Conservation (phyloP, 75 land plant genomes). For the Sequoiadendron giganteum region DNA sequence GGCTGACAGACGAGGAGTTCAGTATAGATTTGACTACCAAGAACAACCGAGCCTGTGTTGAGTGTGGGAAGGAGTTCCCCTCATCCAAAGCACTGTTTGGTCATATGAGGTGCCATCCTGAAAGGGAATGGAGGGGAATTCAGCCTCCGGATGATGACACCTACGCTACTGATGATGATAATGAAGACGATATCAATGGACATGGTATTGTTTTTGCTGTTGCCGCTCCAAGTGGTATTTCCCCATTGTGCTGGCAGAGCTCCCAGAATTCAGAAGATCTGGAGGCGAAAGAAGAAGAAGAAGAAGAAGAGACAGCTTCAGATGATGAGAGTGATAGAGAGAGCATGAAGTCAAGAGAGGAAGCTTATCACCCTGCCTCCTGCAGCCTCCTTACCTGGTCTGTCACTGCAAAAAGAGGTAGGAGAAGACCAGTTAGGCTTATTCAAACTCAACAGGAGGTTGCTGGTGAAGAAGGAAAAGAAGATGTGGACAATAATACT, state of each 20-base stretch:
- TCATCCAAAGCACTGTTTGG: conserved; percentile 63
- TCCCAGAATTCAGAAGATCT: background rate
- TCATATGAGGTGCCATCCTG: conserved; percentile 83
- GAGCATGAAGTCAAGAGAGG: background rate
- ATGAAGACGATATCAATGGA: background rate
- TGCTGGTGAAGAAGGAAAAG: conserved; percentile 4
- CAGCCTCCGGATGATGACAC: conserved; percentile 31
- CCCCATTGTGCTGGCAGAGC: conserved; percentile 2
- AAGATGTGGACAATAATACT: background rate
- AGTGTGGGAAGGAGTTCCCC: conserved; percentile 53
- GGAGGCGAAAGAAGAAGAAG: background rate
- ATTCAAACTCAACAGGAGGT: background rate
- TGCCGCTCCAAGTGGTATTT: background rate
- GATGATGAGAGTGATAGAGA: conserved; percentile 12
- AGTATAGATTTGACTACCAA: conserved; percentile 28
- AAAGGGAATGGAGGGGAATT: conserved; percentile 64
- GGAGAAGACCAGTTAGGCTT: conserved; percentile 1
- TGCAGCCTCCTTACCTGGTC: background rate
- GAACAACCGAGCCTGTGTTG: conserved; percentile 30
- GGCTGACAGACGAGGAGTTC: conserved; percentile 46
- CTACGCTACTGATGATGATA: background rate
- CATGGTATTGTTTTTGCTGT: background rate
- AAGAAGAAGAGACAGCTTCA: conserved; percentile 3
- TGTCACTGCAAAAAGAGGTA: conserved; percentile 6
- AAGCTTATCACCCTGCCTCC: background rate